Base-by-base conservation (phyloP, 2,329 filamentous ascomycete species). In the Cladosporium colombiae region DNA sequence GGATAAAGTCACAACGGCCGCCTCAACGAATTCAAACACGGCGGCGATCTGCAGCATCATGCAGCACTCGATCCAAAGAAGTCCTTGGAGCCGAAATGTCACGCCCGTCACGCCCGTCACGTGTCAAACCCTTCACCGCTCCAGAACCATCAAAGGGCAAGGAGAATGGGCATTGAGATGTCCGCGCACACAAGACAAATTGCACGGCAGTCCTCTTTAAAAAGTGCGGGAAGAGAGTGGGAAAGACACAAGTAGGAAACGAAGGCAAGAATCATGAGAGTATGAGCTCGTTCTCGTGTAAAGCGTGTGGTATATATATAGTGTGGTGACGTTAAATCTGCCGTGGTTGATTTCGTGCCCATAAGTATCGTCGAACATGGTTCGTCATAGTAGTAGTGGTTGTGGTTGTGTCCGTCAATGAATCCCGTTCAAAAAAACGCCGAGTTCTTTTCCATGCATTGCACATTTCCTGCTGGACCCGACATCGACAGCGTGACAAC, bases 401-500 rank as follows among this genome's bases (percentile, higher is more conserved):
- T 6, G 40, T 21, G n/a, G 5, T 7, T 29, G 14, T 27, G 49
- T 52, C 49, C 49, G 49, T 52, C 27, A 27, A 52, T 13, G 29
- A 35, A 35, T 27, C 27, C 49, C 23, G 6, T 27, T 16, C 3
- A 16, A 35, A 14, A 2, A n/a, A 52, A 52, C 49, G 49, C 49
- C 49, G 23, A 52, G 23, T 29, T 27, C n/a, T 23, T 5, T 52
- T 52, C 49, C 49, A 52, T 52, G 49, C 49, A 52, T 52, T n/a
- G 16, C 23, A 21, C 49, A 52, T 52, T 29, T n/a, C 27, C 23
- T 25, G 49, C 27, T 25, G 23, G 23, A 27, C 23, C 49, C 49
- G 49, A 52, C 25, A 52, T 52, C 49, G 49, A 52, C 53, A 57
- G 55, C 31, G 31, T 57, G 16, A 40, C 5, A 40, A 57, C 55